These are phyloP conservation scores for Microbotryum intermedium DNA, from an alignment of 1,284 basidiomycete genomes.

Conservation along the genomic window DNA sequence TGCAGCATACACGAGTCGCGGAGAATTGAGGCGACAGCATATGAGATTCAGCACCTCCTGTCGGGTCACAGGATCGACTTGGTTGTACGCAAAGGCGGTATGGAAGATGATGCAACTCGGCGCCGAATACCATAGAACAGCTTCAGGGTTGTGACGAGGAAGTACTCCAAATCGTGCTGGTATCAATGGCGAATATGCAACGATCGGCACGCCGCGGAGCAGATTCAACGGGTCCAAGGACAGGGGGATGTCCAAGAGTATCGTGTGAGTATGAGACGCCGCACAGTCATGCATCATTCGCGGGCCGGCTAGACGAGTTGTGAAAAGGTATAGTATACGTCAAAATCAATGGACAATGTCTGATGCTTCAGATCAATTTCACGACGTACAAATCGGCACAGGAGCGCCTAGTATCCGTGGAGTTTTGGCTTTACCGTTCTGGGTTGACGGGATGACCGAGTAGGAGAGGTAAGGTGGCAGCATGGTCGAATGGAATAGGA, in stretches of 20 bases:
- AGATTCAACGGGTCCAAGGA: conserved; percentile 46
- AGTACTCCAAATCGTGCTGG: conserved; percentile 45
- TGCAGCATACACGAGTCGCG: conserved; percentile 46
- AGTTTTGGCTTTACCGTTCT: neutral
- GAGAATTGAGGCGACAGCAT: conserved; percentile 45
- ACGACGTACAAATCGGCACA: conserved; percentile 14
- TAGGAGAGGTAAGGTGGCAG: conserved; percentile 42
- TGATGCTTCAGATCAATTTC: neutral
- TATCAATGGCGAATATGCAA: conserved; percentile 42
- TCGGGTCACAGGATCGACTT: conserved; percentile 5
- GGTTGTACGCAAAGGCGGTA: conserved; percentile 43
- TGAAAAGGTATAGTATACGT: conserved; percentile 4
- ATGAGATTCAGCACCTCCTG: conserved; percentile 39
- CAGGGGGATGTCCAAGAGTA: conserved; percentile 46
- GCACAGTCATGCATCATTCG: conserved; percentile 49
- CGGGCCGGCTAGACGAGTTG: conserved; percentile 34
- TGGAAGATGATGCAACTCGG: conserved; percentile 46
- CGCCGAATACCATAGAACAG: conserved; percentile 39
- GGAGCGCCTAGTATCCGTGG: conserved; percentile 25
- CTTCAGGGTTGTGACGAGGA: conserved; percentile 38
- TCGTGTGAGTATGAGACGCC: conserved; percentile 41
- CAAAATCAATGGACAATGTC: too few species aligned
- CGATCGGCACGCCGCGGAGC: conserved; percentile 42
- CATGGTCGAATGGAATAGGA: conserved; percentile 45
- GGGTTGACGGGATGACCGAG: conserved; percentile 41